These are phyloP conservation scores for Russula vinacea DNA, from an alignment of 768 basidiomycete genomes.

Conservation along the genomic window DNA sequence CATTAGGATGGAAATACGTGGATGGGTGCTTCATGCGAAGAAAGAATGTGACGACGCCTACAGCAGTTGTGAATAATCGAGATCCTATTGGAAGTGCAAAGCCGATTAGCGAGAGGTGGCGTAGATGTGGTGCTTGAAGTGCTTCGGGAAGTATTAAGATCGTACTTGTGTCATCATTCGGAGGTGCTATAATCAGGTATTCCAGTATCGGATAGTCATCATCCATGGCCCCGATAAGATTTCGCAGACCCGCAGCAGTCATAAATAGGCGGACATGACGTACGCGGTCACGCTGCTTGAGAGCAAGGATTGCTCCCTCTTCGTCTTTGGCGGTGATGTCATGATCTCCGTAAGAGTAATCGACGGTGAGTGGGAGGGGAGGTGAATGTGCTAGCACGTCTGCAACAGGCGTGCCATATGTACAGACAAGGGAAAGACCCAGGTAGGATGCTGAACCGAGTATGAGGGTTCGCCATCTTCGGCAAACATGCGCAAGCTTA, in stretches of 20 bases:
- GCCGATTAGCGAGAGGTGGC: background rate
- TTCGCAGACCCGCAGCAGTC: background rate
- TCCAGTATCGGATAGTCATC: background rate
- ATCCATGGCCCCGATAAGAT: background rate
- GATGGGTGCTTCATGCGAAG: background rate
- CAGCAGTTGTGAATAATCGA: background rate
- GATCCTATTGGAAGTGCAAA: background rate
- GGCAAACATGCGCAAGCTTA: too few species aligned
- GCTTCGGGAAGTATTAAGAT: background rate
- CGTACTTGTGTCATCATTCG: background rate
- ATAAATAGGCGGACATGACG: background rate
- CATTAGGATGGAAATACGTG: background rate
- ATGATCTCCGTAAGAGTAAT: background rate
- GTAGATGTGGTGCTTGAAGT: background rate
- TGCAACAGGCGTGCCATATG: too few species aligned
- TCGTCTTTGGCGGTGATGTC: background rate
- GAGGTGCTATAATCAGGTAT: background rate
- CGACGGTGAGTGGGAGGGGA: too few species aligned
- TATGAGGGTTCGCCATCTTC: too few species aligned
- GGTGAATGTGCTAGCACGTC: too few species aligned
- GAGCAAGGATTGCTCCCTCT: background rate
- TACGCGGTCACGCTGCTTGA: background rate
- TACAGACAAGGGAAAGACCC: too few species aligned
- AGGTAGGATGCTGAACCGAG: too few species aligned
- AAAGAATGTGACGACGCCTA: background rate